Evolutionary conservation across 2,329 filamentous ascomycete species (phyloP).

Genomic region (Pseudogymnoascus sp.): DNA sequence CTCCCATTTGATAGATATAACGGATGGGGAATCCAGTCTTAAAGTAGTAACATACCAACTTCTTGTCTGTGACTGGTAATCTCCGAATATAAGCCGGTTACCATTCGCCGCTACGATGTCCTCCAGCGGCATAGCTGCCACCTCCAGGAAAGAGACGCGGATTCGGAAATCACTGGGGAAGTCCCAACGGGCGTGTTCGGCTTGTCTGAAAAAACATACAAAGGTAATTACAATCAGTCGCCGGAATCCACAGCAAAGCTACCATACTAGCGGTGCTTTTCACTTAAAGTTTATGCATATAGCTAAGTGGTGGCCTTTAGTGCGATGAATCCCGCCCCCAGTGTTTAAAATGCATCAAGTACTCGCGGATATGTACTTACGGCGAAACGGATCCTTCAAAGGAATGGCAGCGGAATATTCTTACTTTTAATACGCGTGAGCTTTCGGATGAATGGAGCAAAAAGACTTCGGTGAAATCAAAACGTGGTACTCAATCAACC

Average conservation of each 20-base stretch:
- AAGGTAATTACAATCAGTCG: not conserved
- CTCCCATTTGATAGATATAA: not conserved
- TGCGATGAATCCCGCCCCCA: not conserved
- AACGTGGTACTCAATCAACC: not conserved
- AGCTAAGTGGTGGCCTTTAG: not conserved
- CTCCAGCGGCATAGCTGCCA: not conserved
- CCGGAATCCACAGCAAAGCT: not conserved
- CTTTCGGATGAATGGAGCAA: not conserved
- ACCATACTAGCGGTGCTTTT: not conserved
- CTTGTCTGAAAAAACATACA: not conserved
- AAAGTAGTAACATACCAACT: not conserved
- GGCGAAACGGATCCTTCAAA: not conserved
- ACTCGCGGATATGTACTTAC: not conserved
- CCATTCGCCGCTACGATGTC: not conserved
- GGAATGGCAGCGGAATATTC: slow-evolving; percentile 1
- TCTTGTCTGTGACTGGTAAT: not conserved
- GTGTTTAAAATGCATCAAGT: slow-evolving; percentile 5
- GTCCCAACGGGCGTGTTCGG: not conserved
- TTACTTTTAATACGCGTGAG: not conserved
- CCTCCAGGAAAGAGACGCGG: not conserved
- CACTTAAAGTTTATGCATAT: not conserved
- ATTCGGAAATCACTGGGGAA: not conserved
- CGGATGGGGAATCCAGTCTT: not conserved
- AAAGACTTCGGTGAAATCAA: not conserved
- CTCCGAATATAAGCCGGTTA: not conserved